A percentile compares a stretch with the other conserved stretches of the same genome.
These are phyloP conservation scores for Erucastrum elatum DNA, from an alignment of 345 rosid species.

Conservation along the genomic window DNA sequence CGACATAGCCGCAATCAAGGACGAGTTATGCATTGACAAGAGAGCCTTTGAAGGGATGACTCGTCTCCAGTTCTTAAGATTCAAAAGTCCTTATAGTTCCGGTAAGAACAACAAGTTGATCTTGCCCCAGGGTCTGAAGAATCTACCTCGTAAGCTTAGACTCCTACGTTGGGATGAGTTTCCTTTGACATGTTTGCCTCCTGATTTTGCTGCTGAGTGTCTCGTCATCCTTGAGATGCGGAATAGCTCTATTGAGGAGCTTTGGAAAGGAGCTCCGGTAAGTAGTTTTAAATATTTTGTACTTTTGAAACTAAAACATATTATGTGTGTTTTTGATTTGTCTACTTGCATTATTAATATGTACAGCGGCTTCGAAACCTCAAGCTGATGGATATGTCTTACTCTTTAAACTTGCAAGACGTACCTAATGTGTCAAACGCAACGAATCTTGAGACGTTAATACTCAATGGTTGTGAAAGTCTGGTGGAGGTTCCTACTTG, in stretches of 20 bases:
- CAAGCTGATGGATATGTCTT: neutral
- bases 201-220: neutral
- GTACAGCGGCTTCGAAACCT: neutral
- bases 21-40: neutral
- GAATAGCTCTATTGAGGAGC: neutral
- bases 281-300: neutral
- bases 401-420: neutral
- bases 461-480: neutral
- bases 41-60: neutral
- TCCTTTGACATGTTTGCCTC: neutral
- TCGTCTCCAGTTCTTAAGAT: neutral
- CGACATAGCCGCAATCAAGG: neutral
- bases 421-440: neutral
- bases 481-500: neutral
- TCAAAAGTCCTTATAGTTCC: neutral
- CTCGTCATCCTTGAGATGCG: neutral
- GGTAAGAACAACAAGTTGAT: neutral
- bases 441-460: neutral
- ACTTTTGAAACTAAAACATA: neutral
- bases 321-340: neutral
- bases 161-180: neutral
- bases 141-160: neutral
- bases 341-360: neutral
- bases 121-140: neutral
- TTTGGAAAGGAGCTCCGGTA: neutral